Conservation (phyloP, 2,329 filamentous ascomycete species). For the Xylaria sp. region DNA sequence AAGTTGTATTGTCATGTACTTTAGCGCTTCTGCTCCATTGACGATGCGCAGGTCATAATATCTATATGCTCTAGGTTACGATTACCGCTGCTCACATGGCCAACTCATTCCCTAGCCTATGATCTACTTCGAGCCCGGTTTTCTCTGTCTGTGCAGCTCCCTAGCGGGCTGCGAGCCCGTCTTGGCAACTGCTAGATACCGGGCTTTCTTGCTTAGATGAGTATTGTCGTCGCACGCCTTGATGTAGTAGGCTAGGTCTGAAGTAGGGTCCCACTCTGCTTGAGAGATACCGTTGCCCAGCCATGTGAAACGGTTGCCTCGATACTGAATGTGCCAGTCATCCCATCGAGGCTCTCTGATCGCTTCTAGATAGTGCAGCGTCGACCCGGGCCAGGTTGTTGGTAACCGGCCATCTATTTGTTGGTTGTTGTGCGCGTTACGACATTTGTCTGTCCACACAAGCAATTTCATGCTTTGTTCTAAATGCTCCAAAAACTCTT, state of each 20-base stretch:
- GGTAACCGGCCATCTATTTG: constrained; percentile 18
- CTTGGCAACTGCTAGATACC: too few relatives aligned
- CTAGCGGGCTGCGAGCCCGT: too few relatives aligned
- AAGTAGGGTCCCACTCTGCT: constrained; percentile 21
- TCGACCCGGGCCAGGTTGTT: constrained; percentile 27
- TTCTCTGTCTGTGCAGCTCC: too few relatives aligned
- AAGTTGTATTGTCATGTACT: too few relatives aligned
- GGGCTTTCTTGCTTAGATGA: too few relatives aligned
- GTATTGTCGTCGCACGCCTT: constrained; percentile 15
- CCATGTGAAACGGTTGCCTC: constrained; percentile 28
- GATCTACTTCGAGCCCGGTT: too few relatives aligned
- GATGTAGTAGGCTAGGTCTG: constrained; percentile 27
- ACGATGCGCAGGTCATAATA: too few relatives aligned
- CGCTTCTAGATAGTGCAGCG: constrained; percentile 29
- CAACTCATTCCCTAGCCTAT: too few relatives aligned
- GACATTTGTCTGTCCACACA: constrained; percentile 30
- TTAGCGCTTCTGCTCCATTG: too few relatives aligned
- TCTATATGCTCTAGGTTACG: too few relatives aligned
- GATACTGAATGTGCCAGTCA: constrained; percentile 30
- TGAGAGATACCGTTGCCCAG: constrained; percentile 26
- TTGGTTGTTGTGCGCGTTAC: constrained; percentile 29
- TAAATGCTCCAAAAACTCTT: constrained; percentile 39
- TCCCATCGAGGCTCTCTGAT: constrained; percentile 30
- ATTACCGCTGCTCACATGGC: too few relatives aligned
- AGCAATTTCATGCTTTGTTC: constrained; percentile 36